phyloP scores from a whole-genome alignment of 169 alveolate species.

The Plasmodium chabaudi region DNA sequence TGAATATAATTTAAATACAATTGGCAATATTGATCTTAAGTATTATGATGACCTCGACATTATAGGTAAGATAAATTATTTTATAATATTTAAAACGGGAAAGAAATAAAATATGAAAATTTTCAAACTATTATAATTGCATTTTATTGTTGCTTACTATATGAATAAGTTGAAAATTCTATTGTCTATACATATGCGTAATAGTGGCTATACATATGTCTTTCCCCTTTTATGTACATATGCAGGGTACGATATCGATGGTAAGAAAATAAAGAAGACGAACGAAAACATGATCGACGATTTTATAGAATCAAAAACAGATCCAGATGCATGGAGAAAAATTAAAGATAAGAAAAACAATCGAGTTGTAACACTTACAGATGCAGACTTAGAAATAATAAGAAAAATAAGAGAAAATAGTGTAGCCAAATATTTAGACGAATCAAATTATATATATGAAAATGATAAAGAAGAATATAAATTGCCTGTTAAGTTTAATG shows the following conservation, averaged over 20 bases:
- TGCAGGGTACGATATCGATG: slow-evolving; percentile 65
- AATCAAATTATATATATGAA: slow-evolving; percentile 61
- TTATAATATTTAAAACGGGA: background rate
- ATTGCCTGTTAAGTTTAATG: background rate
- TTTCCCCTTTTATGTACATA: background rate
- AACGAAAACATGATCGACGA: slow-evolving; percentile 62
- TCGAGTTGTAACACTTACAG: slow-evolving; percentile 44
- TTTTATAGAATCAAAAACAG: slow-evolving; percentile 49
- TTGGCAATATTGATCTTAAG: slow-evolving; percentile 70
- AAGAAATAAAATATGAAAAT: background rate
- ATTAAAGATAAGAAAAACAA: slow-evolving; percentile 74
- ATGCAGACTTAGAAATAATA: slow-evolving; percentile 52
- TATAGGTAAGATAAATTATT: slow-evolving; percentile 24
- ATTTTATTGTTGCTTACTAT: background rate
- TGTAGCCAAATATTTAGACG: slow-evolving; percentile 33
- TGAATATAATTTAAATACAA: slow-evolving; percentile 63
- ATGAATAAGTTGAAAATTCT: background rate
- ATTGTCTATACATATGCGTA: background rate
- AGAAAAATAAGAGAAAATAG: slow-evolving; percentile 58
- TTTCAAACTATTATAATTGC: background rate
- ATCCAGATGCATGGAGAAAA: slow-evolving; percentile 57
- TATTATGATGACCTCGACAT: slow-evolving; percentile 70
- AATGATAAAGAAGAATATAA: slow-evolving; percentile 76
- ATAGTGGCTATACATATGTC: background rate
- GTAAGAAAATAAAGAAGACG: slow-evolving; percentile 40